Conservation (phyloP, 2,329 filamentous ascomycete genomes). For the Diplodia intermedia region DNA sequence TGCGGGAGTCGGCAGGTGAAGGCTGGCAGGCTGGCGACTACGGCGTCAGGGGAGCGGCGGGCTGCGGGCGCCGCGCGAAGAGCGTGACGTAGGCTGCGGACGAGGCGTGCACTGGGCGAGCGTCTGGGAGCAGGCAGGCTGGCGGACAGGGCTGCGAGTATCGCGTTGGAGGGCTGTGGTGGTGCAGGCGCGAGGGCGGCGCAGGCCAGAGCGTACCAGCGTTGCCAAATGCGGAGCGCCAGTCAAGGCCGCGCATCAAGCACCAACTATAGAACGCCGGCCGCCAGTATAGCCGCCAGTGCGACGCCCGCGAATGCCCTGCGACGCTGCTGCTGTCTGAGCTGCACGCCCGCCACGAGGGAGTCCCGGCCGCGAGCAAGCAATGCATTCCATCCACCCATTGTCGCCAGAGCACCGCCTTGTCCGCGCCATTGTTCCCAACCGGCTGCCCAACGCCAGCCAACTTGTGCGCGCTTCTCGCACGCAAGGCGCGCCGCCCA, state of each 20-base stretch:
- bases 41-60: slow-evolving; percentile 20
- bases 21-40: slow-evolving; percentile 8
- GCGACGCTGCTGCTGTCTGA: slow-evolving; percentile 26
- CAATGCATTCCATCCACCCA: not conserved
- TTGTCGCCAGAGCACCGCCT: not conserved
- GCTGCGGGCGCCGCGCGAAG: slow-evolving; percentile 4
- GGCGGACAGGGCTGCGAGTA: slow-evolving; percentile 19
- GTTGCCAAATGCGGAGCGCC: slow-evolving; percentile 27
- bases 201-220: slow-evolving; percentile 11
- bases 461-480: slow-evolving; percentile 1
- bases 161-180: slow-evolving; percentile 21
- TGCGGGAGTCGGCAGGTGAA: slow-evolving; percentile 19
- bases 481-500: slow-evolving; percentile 15
- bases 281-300: slow-evolving; percentile 28
- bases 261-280: slow-evolving; percentile 27
- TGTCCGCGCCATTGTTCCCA: slow-evolving; percentile 1
- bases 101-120: not conserved
- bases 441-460: slow-evolving; percentile 12
- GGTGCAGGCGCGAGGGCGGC: slow-evolving; percentile 23
- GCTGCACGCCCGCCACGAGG: slow-evolving; percentile 24
- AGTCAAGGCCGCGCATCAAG: slow-evolving; percentile 26
- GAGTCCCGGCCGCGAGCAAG: slow-evolving; percentile 13
- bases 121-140: not conserved
- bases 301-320: slow-evolving; percentile 26
- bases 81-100: not conserved